Evolutionary conservation across 1,284 basidiomycete species (phyloP).

Genomic region (Butyriboletus regius): DNA sequence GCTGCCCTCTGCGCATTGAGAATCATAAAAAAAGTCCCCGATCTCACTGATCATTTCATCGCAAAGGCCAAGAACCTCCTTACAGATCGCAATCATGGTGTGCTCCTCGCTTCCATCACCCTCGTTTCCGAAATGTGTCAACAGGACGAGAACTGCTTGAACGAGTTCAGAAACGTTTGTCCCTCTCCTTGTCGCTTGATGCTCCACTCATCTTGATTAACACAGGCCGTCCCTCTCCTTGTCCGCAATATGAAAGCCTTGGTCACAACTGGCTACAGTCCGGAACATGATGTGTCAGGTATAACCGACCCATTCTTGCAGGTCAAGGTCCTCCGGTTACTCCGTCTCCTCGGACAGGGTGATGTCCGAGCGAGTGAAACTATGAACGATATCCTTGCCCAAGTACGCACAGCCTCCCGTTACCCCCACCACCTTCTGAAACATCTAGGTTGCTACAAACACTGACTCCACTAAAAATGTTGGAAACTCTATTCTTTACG

Average conservation of each 20-base stretch:
- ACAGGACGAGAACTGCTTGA: slow-evolving; percentile 64
- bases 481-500: slow-evolving; percentile 95
- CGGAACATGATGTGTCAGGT: slow-evolving; percentile 98
- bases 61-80: slow-evolving; percentile 84
- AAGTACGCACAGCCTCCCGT: slow-evolving; percentile 43
- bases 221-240: slow-evolving; percentile 81
- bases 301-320: slow-evolving; percentile 99
- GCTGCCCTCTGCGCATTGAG: slow-evolving; percentile 95
- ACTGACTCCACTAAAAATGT: slow-evolving; percentile 98
- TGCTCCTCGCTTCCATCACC: slow-evolving; percentile 87
- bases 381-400: slow-evolving; percentile 98
- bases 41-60: slow-evolving; percentile 90
- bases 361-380: slow-evolving; percentile 84
- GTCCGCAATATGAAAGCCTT: slow-evolving; percentile 93
- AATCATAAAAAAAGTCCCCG: slow-evolving; percentile 93
- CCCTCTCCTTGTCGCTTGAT: background rate
- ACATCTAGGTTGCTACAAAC: slow-evolving; percentile 84
- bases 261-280: slow-evolving; percentile 94
- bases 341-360: slow-evolving; percentile 81
- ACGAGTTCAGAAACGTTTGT: slow-evolving; percentile 81
- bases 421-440: slow-evolving; percentile 6
- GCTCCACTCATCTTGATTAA: slow-evolving; percentile 3
- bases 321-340: slow-evolving; percentile 90
- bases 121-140: slow-evolving; percentile 93
- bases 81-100: slow-evolving; percentile 94